Conservation (phyloP, 257 asterid genomes). For the Solanum ossicruentum region DNA sequence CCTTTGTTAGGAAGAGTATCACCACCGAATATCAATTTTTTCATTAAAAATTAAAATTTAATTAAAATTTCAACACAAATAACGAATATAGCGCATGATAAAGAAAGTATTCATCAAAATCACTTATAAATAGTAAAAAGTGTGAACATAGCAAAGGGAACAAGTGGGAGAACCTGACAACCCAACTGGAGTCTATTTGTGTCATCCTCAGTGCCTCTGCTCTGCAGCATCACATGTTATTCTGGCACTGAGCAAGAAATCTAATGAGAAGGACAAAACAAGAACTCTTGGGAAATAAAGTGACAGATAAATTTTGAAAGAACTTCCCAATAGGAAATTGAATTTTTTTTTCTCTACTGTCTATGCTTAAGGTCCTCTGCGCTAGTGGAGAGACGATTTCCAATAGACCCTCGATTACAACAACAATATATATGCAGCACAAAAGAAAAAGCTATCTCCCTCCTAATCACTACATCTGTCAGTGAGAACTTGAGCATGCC, state of each 20-base stretch:
- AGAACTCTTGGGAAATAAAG: neutral
- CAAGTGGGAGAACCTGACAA: conserved; percentile 1
- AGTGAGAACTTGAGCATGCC: neutral
- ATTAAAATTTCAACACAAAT: fast-evolving
- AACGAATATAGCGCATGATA: fast-evolving
- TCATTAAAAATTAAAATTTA: neutral
- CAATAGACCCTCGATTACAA: neutral
- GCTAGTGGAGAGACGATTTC: neutral
- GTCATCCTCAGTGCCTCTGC: neutral
- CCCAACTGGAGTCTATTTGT: neutral
- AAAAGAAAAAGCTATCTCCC: neutral
- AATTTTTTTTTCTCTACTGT: neutral
- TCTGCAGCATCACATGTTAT: neutral
- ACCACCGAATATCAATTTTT: fast-evolving
- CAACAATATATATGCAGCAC: neutral
- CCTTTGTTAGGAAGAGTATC: neutral
- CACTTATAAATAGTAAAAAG: neutral
- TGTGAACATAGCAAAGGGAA: neutral
- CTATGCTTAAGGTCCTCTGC: no score
- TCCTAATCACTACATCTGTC: neutral
- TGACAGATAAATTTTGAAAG: neutral
- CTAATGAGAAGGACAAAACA: neutral
- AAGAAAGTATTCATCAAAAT: neutral
- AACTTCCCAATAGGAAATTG: neutral
- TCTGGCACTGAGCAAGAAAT: neutral